Conservation (phyloP, 1,284 basidiomycete genomes). For the Cutaneotrichosporon daszewskae region DNA sequence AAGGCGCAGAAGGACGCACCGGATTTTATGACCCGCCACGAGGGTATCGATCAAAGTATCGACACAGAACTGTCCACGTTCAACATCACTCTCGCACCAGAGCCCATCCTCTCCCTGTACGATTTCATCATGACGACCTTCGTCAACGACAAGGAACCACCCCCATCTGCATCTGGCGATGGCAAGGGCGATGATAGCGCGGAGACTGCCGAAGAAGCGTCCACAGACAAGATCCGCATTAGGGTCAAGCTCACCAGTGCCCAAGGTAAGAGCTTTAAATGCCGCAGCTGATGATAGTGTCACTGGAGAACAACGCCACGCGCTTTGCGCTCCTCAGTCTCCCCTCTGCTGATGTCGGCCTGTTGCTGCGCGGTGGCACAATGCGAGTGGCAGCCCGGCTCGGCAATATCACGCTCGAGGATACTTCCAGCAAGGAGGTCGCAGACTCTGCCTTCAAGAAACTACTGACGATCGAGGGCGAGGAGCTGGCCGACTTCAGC, state of each 20-base stretch:
- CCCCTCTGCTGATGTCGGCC: conserved; percentile 82
- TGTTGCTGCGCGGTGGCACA: conserved; percentile 68
- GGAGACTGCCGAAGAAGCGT: conserved; percentile 3
- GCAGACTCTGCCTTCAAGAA: conserved; percentile 67
- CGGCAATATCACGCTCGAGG: conserved; percentile 77
- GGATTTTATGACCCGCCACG: conserved; percentile 74
- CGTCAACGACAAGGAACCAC: conserved; percentile 50
- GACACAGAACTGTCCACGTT: conserved; percentile 89
- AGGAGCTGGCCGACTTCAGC: conserved; percentile 89
- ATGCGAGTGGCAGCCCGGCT: conserved; percentile 77
- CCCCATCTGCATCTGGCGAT: not conserved
- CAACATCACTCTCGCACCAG: conserved; percentile 81
- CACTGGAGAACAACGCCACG: conserved; percentile 70
- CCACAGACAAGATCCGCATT: conserved; percentile 67
- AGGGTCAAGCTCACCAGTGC: conserved; percentile 82
- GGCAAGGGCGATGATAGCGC: not conserved
- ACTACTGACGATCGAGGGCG: conserved; percentile 88
- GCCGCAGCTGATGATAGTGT: too few species aligned
- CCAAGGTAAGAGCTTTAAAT: too few species aligned
- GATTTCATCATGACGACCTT: conserved; percentile 99
- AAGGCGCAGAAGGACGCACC: conserved; percentile 80
- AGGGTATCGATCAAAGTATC: conserved; percentile 83
- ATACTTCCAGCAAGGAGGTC: conserved; percentile 63
- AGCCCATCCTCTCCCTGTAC: conserved; percentile 85
- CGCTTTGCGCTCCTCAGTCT: conserved; percentile 81